Conservation (phyloP, 176 grass and related monocot genomes). For the Secale cereale region DNA sequence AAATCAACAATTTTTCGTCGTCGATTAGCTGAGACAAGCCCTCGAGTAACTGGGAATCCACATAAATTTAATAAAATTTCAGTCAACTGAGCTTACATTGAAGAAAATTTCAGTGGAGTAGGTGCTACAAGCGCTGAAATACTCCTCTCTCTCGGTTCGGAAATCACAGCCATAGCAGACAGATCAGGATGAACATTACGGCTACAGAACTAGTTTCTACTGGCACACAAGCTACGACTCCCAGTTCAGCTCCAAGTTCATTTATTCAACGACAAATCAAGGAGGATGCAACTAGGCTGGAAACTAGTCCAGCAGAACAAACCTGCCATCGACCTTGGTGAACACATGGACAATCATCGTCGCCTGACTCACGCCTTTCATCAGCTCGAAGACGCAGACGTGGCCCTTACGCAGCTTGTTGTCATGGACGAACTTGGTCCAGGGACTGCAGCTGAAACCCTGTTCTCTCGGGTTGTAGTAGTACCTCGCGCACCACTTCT, state of each 20-base stretch:
- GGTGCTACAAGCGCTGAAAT: no score
- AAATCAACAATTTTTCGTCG: no score
- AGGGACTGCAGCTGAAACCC: not conserved
- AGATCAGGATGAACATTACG: not conserved
- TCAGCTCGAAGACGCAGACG: slow-evolving; percentile 41
- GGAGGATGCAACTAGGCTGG: not conserved
- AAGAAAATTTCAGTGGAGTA: no score
- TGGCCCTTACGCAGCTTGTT: slow-evolving; percentile 22
- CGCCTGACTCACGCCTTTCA: not conserved
- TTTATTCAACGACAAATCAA: not conserved
- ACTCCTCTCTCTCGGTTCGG: not conserved
- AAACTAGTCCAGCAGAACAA: not conserved
- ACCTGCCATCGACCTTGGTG: not conserved
- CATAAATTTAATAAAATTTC: no score
- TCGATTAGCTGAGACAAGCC: no score
- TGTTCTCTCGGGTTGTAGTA: not conserved
- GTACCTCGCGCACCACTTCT: no score
- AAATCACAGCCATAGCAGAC: not conserved
- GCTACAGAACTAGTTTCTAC: not conserved
- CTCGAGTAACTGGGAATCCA: no score
- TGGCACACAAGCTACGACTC: not conserved
- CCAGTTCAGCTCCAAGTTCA: not conserved
- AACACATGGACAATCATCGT: slow-evolving; percentile 26
- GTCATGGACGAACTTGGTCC: slow-evolving; percentile 9
- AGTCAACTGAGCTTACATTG: no score